phyloP scores from a whole-genome alignment of 1,284 basidiomycete species.

The Agroathelia rolfsii region DNA sequence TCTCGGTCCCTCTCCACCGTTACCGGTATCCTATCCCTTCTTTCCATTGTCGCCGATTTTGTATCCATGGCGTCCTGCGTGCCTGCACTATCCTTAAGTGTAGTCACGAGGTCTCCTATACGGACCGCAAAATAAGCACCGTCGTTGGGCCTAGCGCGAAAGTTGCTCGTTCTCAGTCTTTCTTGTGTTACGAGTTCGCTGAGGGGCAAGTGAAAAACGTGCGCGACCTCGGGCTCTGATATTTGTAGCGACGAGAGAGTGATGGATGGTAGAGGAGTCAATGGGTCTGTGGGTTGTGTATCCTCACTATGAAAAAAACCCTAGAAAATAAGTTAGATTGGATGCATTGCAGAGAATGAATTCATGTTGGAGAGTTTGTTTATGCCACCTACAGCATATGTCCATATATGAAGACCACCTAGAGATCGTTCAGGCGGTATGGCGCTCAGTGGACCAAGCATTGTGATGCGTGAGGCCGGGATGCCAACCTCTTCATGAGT shows the following conservation, averaged over 20 bases:
- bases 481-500: constrained; percentile 68
- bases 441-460: constrained; percentile 55
- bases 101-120: constrained; percentile 58
- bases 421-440: constrained; percentile 54
- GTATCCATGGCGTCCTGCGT: too few species aligned
- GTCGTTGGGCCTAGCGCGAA: constrained; percentile 32
- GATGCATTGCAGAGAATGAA: constrained; percentile 1
- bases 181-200: constrained; percentile 33
- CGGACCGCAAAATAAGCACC: constrained; percentile 59
- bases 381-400: constrained; percentile 52
- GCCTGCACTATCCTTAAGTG: constrained; percentile 12
- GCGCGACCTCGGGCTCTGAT: constrained; percentile 56
- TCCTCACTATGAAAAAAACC: constrained; percentile 44
- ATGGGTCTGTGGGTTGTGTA: constrained; percentile 16
- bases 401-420: constrained; percentile 57
- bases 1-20: constrained; percentile 16
- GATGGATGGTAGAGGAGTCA: constrained; percentile 50
- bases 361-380: constrained; percentile 1
- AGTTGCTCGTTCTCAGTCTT: constrained; percentile 41
- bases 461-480: constrained; percentile 41
- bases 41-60: too few species aligned
- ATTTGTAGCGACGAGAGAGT: constrained; percentile 39
- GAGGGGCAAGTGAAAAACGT: constrained; percentile 63
- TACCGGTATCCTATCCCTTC: constrained; percentile 11
- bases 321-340: constrained; percentile 25